Percentiles rank a stretch among this genome's conserved stretches.
Evolutionary conservation across 371 early-diverging fungal genomes (phyloP).

Genomic region (Mucor velutinosus): DNA sequence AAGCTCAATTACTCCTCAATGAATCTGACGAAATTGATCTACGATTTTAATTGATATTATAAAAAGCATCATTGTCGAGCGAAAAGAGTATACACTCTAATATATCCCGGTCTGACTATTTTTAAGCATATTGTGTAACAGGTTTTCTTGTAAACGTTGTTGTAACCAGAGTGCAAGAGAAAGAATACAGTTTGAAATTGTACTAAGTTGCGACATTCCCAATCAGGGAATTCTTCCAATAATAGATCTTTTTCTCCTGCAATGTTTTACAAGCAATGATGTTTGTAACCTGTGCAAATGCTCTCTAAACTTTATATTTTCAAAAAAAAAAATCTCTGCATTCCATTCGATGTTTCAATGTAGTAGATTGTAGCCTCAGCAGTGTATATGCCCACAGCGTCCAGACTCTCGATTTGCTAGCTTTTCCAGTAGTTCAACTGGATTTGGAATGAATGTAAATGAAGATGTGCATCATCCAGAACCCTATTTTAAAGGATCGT

Average conservation of each 20-base stretch:
- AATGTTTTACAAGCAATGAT: background rate
- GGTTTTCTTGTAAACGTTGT: background rate
- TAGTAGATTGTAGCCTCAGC: background rate
- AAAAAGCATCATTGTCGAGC: background rate
- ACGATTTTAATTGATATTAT: background rate
- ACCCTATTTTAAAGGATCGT: background rate
- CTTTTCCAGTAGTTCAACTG: background rate
- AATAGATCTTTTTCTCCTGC: background rate
- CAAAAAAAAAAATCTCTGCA: background rate
- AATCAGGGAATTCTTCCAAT: background rate
- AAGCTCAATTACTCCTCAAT: background rate
- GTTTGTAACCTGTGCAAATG: background rate
- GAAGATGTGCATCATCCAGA: background rate
- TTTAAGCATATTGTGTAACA: background rate
- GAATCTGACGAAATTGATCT: too few relatives aligned
- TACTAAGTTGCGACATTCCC: background rate
- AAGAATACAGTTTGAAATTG: background rate
- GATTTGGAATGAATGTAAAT: background rate
- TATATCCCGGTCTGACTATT: background rate
- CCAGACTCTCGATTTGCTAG: background rate
- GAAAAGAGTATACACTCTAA: background rate
- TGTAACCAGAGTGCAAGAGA: too few relatives aligned
- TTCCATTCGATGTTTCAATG: too few relatives aligned
- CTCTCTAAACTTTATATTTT: background rate
- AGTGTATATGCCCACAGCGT: background rate